Conservation (phyloP, 2,329 filamentous ascomycete species). For the Fusarium mexicanum region DNA sequence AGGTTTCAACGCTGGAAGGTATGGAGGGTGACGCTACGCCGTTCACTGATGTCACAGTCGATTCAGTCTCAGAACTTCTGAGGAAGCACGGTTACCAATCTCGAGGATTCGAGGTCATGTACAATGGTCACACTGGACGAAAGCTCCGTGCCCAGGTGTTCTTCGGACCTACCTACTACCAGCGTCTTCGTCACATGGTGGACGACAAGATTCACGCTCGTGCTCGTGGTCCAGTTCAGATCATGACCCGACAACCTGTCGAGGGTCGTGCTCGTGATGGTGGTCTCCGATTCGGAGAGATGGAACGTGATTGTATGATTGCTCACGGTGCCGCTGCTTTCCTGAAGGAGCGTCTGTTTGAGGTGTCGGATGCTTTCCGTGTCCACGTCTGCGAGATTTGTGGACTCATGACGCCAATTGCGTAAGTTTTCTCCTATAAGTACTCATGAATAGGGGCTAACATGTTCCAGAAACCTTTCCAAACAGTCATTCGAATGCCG, state of each 20-base stretch:
- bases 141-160: slow-evolving; percentile 96
- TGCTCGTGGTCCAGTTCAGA: slow-evolving; percentile 94
- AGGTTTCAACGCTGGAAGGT: slow-evolving; percentile 91
- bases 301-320: slow-evolving; percentile 99
- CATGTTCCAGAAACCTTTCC: slow-evolving; percentile 77
- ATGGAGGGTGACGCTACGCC: slow-evolving; percentile 97
- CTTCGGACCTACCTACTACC: slow-evolving; percentile 98
- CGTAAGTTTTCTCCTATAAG: slow-evolving; percentile 71
- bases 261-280: slow-evolving; percentile 98
- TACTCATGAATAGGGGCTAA: slow-evolving; percentile 45
- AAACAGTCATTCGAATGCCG: slow-evolving; percentile 97
- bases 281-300: slow-evolving; percentile 99
- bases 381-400: slow-evolving; percentile 99
- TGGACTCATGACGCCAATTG: slow-evolving; percentile 98
- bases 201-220: slow-evolving; percentile 99
- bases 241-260: slow-evolving; percentile 95
- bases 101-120: slow-evolving; percentile 98
- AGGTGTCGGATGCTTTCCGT: slow-evolving; percentile 96
- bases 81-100: slow-evolving; percentile 94
- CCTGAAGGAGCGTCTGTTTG: slow-evolving; percentile 95
- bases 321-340: slow-evolving; percentile 98
- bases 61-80: slow-evolving; percentile 87
- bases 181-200: slow-evolving; percentile 98
- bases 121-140: slow-evolving; percentile 95
- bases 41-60: slow-evolving; percentile 97